Evolutionary conservation across 805 yeast genomes (phyloP), one percentile per base, ranked within the genome.

Genomic region (Soucietia sequanensis): DNA sequence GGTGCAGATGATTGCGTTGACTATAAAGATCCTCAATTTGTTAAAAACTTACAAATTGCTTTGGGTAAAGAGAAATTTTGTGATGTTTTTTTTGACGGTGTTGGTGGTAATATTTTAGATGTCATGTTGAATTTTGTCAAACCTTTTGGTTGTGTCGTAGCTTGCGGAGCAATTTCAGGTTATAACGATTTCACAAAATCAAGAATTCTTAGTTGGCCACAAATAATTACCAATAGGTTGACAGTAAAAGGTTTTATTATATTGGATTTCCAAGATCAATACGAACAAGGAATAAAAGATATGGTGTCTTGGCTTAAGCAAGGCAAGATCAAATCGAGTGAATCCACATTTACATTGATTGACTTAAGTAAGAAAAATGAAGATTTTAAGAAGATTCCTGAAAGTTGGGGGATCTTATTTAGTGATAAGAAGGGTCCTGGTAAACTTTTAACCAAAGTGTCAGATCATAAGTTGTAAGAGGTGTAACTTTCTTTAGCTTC

Each of bases 371-470:
- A 63, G 19, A 68, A 60, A 5, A 14, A 15, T 3, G 38, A 32
- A 8, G 62, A 67, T 3, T 73, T 73, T 42, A 31, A 47, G 9
- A 50, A 66, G 27, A 58, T 75, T 37, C 79, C 80, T 19, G 54
- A 54, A 21, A 48, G 63, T 15, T 75, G 80, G 80, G 55, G 62
- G 23, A 62, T 66, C 12, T 43, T 75, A 25, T 75, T 73, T 52
- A 38, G 47, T 13, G 70, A 70, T 37, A 38, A 44, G 14, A 74
- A 75, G 50, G 48, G 49, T 33, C 63, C 46, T 13, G 80, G 80
- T 36, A 75, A 75, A 47, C 55, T 70, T 42, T 53, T 75, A 27
- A 68, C 79, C 31, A 58, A 29, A 12, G 23, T 21, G 23, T 8
- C 10, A 21, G 23, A 21, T 8, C 23, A 8, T 9, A 21, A 21